Conservation (phyloP, 495 filamentous ascomycete genomes). For the Viridothelium virens region DNA sequence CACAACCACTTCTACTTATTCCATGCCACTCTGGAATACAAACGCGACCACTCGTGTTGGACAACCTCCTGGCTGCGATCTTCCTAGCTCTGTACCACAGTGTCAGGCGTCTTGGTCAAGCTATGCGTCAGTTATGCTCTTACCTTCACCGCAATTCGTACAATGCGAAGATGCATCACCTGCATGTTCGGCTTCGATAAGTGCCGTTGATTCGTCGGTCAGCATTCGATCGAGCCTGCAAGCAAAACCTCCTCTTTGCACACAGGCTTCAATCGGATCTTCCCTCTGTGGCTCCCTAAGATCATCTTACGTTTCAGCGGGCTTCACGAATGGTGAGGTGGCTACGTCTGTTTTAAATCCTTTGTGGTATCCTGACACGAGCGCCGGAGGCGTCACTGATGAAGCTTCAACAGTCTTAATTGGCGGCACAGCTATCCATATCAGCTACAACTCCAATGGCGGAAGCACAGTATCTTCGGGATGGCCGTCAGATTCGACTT, state of each 20-base stretch:
- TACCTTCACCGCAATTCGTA: not conserved
- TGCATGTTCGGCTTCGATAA: not conserved
- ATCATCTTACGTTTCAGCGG: conserved; percentile 5
- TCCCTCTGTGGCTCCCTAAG: not conserved
- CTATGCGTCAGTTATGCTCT: conserved; percentile 8
- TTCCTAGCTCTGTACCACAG: conserved; percentile 3
- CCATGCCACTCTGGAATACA: not conserved
- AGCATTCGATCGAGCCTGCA: not conserved
- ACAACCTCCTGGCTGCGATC: not conserved
- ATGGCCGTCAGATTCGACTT: conserved; percentile 13
- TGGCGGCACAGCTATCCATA: not conserved
- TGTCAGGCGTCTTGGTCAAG: conserved; percentile 4
- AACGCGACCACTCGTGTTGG: not conserved
- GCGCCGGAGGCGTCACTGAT: not conserved
- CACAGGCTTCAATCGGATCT: not conserved
- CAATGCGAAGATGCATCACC: not conserved
- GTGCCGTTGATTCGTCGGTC: not conserved
- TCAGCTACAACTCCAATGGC: conserved; percentile 3
- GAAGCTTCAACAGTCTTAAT: not conserved
- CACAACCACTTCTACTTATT: not conserved
- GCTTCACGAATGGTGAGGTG: conserved; percentile 7
- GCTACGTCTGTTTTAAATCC: not conserved
- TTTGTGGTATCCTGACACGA: not conserved
- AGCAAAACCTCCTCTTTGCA: not conserved
- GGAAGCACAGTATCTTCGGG: not conserved